Conservation (phyloP, 768 basidiomycete species). For the Leccinum pellstonianum region DNA sequence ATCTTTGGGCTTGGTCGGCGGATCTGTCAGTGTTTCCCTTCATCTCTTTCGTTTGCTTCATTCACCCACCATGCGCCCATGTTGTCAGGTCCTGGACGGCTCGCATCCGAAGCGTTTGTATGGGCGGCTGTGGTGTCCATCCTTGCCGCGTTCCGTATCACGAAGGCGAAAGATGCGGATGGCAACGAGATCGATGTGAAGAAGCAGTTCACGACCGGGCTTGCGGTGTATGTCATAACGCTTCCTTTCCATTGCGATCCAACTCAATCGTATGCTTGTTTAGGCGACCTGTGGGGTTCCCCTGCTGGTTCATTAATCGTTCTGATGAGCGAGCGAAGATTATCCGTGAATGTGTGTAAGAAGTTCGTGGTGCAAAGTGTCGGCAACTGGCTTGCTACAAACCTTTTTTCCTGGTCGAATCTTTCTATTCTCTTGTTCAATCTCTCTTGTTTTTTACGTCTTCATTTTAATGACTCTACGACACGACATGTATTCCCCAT, state of each 20-base stretch:
- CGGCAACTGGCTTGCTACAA: not conserved
- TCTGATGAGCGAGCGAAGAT: slow-evolving; percentile 5
- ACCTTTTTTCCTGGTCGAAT: not conserved
- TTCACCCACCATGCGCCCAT: not conserved
- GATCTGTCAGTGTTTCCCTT: slow-evolving; percentile 13
- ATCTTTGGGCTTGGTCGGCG: slow-evolving; percentile 28
- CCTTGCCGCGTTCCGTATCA: slow-evolving; percentile 22
- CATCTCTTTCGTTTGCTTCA: not conserved
- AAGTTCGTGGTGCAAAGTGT: no score
- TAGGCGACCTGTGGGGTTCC: slow-evolving; percentile 24
- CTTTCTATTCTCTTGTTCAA: not conserved
- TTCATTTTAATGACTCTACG: not conserved
- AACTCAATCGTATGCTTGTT: not conserved
- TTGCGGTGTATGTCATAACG: slow-evolving; percentile 16
- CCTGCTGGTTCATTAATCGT: slow-evolving; percentile 24
- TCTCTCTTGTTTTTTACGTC: not conserved
- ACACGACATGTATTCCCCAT: slow-evolving; percentile 3
- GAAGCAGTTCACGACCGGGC: slow-evolving; percentile 23
- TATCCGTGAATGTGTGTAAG: slow-evolving; percentile 7
- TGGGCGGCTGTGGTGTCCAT: slow-evolving; percentile 25
- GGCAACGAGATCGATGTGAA: slow-evolving; percentile 24
- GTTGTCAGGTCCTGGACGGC: slow-evolving; percentile 21
- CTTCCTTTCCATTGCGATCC: not conserved
- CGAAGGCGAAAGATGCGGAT: slow-evolving; percentile 22
- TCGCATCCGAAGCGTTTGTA: slow-evolving; percentile 21